A percentile compares a stretch with the other conserved stretches of the same genome.
These are phyloP conservation scores for Colletotrichum sojae DNA, from an alignment of 2,329 filamentous ascomycete genomes.

Conservation along the genomic window DNA sequence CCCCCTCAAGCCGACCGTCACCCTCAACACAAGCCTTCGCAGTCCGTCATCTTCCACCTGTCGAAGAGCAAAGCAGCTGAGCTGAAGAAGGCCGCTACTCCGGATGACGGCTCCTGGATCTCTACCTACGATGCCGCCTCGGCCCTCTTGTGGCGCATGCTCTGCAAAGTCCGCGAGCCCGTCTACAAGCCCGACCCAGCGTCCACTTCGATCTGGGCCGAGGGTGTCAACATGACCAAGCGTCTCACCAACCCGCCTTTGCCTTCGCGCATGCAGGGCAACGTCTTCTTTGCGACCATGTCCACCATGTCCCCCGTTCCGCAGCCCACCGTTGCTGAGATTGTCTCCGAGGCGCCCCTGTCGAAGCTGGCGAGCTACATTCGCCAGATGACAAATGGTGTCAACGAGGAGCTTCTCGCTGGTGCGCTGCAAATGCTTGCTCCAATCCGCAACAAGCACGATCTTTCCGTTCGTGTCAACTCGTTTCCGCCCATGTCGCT, in stretches of 20 bases:
- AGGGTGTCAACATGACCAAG: constrained; percentile 56
- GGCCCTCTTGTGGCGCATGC: constrained; percentile 57
- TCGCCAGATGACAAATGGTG: constrained; percentile 53
- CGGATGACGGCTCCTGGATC: constrained; percentile 55
- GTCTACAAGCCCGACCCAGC: constrained; percentile 51
- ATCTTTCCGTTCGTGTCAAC: constrained; percentile 51
- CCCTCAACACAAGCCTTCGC: constrained; percentile 45
- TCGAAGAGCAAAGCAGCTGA: constrained; percentile 58
- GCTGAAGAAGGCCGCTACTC: constrained; percentile 54
- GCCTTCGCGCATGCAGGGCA: constrained; percentile 53
- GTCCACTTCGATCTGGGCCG: constrained; percentile 49
- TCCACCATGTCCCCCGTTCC: constrained; percentile 46
- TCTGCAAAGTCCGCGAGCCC: constrained; percentile 52
- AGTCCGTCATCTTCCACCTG: constrained; percentile 57
- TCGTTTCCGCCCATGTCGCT: constrained; percentile 53
- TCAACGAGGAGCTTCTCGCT: constrained; percentile 50
- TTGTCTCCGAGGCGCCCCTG: constrained; percentile 54
- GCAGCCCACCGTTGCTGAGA: constrained; percentile 49
- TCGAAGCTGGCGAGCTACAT: constrained; percentile 53
- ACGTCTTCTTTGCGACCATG: constrained; percentile 49
- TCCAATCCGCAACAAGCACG: constrained; percentile 53
- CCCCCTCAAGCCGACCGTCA: constrained; percentile 49
- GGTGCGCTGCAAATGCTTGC: constrained; percentile 50
- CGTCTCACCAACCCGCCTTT: constrained; percentile 51
- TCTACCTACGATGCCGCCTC: constrained; percentile 61